Conservation (phyloP, 768 basidiomycete species). For the Chalciporus chontae region DNA sequence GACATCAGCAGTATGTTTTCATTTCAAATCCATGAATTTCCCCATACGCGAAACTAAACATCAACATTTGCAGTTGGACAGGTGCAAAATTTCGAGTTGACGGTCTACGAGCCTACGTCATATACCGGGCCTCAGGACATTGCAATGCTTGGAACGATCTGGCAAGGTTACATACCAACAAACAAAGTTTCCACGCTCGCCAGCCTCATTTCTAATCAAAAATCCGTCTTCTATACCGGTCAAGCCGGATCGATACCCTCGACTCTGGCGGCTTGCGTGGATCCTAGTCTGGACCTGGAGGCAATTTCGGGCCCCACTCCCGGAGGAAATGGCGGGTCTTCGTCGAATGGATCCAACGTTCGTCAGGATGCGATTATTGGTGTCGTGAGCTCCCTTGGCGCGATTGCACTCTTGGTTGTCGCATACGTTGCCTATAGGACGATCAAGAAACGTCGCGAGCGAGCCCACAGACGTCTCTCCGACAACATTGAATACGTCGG, state of each 20-base stretch:
- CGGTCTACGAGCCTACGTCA: slow-evolving; percentile 6
- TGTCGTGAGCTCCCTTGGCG: slow-evolving; percentile 80
- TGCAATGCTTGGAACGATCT: slow-evolving; percentile 60
- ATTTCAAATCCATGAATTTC: neutral
- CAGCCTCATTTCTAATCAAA: slow-evolving; percentile 55
- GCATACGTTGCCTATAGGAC: slow-evolving; percentile 69
- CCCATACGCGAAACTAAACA: slow-evolving; percentile 22
- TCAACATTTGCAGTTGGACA: slow-evolving; percentile 29
- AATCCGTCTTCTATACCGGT: slow-evolving; percentile 64
- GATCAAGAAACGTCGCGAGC: slow-evolving; percentile 61
- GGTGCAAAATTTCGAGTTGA: slow-evolving; percentile 45
- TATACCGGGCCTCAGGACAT: slow-evolving; percentile 50
- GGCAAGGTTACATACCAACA: slow-evolving; percentile 64
- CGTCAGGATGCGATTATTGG: slow-evolving; percentile 89
- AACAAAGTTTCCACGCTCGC: slow-evolving; percentile 56
- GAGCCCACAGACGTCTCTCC: slow-evolving; percentile 68
- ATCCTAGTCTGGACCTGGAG: slow-evolving; percentile 60
- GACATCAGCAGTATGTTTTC: slow-evolving; percentile 36
- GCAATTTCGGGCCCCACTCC: slow-evolving; percentile 40
- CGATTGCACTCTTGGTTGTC: slow-evolving; percentile 68
- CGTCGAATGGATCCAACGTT: slow-evolving; percentile 31
- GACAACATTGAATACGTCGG: slow-evolving; percentile 44
- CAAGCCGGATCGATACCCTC: slow-evolving; percentile 42
- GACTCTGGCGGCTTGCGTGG: slow-evolving; percentile 64
- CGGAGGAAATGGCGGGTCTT: slow-evolving; percentile 19